Conservation (phyloP, 768 basidiomycete species). For the Collybiopsis confluens region DNA sequence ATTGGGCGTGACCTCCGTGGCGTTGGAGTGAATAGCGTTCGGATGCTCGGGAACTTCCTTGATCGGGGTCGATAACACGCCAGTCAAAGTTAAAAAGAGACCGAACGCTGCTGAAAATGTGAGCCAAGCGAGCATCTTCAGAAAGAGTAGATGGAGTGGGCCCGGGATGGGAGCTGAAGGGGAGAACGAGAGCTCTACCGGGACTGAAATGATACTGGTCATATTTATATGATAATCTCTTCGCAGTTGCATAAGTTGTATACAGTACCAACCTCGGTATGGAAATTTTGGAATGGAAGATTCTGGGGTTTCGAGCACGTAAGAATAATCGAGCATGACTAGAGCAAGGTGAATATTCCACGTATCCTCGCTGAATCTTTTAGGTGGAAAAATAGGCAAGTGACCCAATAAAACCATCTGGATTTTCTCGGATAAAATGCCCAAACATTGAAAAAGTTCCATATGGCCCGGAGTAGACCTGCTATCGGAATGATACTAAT, state of each 20-base stretch:
- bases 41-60: neutral
- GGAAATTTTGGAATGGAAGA: too few relatives aligned
- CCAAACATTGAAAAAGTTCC: too few relatives aligned
- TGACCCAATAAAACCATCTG: too few relatives aligned
- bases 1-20: neutral
- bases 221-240: too few relatives aligned
- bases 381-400: too few relatives aligned
- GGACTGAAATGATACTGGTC: neutral
- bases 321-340: too few relatives aligned
- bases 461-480: too few relatives aligned
- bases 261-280: too few relatives aligned
- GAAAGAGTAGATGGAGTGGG: neutral
- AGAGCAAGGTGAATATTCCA: neutral
- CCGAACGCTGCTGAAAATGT: neutral
- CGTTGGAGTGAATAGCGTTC: neutral
- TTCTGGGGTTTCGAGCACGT: neutral
- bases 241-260: too few relatives aligned
- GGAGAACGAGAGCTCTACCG: neutral
- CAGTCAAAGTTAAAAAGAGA: neutral
- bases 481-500: too few relatives aligned
- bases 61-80: neutral
- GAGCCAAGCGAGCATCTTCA: constrained; percentile 3
- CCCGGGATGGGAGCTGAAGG: neutral
- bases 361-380: too few relatives aligned
- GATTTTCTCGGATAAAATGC: too few relatives aligned